A percentile compares a stretch with the other conserved stretches of the same genome.
Evolutionary conservation across 192 early-diverging fungal genomes (phyloP).

Genomic region (Gonapodya sp.): DNA sequence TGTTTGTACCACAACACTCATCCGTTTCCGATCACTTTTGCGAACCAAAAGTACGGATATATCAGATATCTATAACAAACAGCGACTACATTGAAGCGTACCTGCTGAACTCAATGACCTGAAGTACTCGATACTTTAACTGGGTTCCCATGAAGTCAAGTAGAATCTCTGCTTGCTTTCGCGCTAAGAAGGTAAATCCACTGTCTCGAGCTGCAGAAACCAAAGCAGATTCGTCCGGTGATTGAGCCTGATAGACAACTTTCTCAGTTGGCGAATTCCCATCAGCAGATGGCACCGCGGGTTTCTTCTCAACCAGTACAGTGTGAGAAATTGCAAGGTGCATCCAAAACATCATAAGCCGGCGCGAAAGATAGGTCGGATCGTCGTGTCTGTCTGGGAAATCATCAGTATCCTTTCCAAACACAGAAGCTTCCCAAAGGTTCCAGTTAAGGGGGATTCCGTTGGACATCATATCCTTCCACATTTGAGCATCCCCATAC

Average conservation of each 20-base stretch:
- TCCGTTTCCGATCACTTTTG: slow-evolving; percentile 91
- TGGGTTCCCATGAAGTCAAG: slow-evolving; percentile 61
- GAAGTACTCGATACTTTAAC: slow-evolving; percentile 64
- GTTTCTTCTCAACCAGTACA: slow-evolving; percentile 68
- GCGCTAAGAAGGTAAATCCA: slow-evolving; percentile 63
- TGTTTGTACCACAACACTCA: slow-evolving; percentile 70
- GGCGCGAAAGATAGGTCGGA: slow-evolving; percentile 16
- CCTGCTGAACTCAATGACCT: slow-evolving; percentile 77
- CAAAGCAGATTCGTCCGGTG: slow-evolving; percentile 75
- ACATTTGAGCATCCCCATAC: slow-evolving; percentile 67
- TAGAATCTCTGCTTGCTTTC: slow-evolving; percentile 40
- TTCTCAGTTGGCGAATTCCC: slow-evolving; percentile 22
- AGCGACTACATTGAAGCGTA: not conserved
- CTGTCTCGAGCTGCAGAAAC: slow-evolving; percentile 68
- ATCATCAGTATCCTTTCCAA: not conserved
- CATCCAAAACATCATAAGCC: slow-evolving; percentile 75
- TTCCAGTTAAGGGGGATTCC: slow-evolving; percentile 22
- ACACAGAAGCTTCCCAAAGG: slow-evolving; percentile 8
- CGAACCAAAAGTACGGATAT: not conserved
- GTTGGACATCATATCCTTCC: slow-evolving; percentile 56
- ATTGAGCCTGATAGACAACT: slow-evolving; percentile 58
- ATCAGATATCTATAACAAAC: not conserved
- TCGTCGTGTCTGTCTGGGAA: slow-evolving; percentile 28
- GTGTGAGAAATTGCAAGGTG: slow-evolving; percentile 90
- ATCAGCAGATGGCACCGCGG: slow-evolving; percentile 22